A percentile compares a stretch with the other conserved stretches of the same genome.
phyloP scores from a whole-genome alignment of 106 monocot species.

The Narthecium ossifragum region DNA sequence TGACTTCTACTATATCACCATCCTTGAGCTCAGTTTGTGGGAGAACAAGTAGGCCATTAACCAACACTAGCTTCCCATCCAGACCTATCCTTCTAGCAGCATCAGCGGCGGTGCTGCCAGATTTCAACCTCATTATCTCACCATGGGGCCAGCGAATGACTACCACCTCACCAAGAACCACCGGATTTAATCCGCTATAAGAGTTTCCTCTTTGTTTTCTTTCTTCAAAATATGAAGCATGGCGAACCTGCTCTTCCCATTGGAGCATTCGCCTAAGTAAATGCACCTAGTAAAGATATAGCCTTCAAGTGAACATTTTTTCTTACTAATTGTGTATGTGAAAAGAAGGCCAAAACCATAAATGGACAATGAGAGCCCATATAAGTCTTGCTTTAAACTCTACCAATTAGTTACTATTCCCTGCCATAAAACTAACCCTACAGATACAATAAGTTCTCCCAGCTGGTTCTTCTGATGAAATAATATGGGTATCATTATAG shows the following conservation, averaged over 20 bases:
- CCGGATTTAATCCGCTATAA: constrained; percentile 4
- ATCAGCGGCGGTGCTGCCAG: constrained; percentile 87
- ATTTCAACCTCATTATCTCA: constrained; percentile 72
- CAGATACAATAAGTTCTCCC: too few relatives aligned
- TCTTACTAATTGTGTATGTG: too few relatives aligned
- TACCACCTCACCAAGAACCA: constrained; percentile 52
- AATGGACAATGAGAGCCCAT: too few relatives aligned
- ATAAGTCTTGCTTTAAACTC: too few relatives aligned
- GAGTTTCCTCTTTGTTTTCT: constrained; percentile 1
- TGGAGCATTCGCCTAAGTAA: constrained; percentile 91
- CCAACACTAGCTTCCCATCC: constrained; percentile 65
- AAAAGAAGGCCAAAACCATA: too few relatives aligned
- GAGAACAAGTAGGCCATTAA: constrained; percentile 76
- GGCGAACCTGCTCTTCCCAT: constrained; percentile 81
- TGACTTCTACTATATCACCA: constrained; percentile 93
- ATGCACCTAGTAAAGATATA: constrained; percentile 45
- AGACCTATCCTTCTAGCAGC: constrained; percentile 68
- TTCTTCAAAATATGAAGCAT: constrained; percentile 19
- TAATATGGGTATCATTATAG: too few relatives aligned
- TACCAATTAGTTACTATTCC: too few relatives aligned
- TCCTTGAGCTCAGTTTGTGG: constrained; percentile 87
- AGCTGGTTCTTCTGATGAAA: too few relatives aligned
- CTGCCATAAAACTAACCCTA: too few relatives aligned
- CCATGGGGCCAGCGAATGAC: constrained; percentile 85
- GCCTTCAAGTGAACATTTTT: too few relatives aligned